Conservation (phyloP, 148 eudicot genomes). For the Fagopyrum homotropicum region DNA sequence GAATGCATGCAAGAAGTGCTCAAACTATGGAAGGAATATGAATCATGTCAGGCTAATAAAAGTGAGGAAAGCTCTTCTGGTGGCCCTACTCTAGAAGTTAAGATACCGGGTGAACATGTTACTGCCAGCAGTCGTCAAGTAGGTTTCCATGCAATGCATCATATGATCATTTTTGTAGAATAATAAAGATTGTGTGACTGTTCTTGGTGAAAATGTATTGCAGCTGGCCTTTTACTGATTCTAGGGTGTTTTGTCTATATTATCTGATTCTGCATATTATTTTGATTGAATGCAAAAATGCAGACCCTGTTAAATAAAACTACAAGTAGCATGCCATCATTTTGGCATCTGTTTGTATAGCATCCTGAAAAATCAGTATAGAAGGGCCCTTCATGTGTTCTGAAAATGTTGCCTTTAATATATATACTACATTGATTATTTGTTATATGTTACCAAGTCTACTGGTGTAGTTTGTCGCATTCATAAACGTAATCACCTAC, state of each 20-base stretch:
- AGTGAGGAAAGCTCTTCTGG: constrained; percentile 39
- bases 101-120: constrained; percentile 91
- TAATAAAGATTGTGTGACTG: not conserved
- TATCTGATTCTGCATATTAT: not conserved
- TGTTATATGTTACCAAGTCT: not conserved
- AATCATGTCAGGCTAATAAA: constrained; percentile 48
- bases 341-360: not conserved
- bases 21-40: constrained; percentile 81
- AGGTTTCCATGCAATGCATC: constrained; percentile 20
- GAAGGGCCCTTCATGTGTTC: not conserved
- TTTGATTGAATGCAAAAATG: not conserved
- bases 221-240: not conserved
- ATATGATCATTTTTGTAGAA: not conserved
- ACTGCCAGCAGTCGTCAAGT: constrained; percentile 97
- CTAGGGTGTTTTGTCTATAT: not conserved
- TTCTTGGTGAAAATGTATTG: not conserved
- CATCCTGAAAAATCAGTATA: not conserved
- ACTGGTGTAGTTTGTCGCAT: not conserved
- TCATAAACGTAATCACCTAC: not conserved
- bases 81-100: constrained; percentile 78
- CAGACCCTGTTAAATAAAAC: not conserved
- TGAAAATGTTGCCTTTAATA: not conserved
- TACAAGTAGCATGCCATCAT: not conserved
- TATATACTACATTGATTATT: not conserved
- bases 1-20: constrained; percentile 88